Base-by-base conservation (phyloP, 1,139 yeast species). In the Magnusiomyces tetraspermus region DNA sequence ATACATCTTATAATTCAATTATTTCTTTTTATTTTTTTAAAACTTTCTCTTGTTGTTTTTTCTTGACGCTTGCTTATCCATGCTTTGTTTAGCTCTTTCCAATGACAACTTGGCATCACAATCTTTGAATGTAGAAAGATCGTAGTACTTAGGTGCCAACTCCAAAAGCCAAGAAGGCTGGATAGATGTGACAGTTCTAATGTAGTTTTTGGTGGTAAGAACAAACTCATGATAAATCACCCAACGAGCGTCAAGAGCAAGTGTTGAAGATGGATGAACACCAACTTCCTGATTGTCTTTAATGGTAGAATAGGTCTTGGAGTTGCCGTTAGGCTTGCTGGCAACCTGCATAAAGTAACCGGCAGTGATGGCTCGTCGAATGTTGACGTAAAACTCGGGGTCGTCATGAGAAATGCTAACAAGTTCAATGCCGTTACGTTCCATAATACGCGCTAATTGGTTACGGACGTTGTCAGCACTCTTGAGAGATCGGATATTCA, bases 321-420 rank as follows among this genome's bases (percentile, higher is more conserved):
- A 54, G 84, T 78, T 67, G 78, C 83, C 72, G 33, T 50, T 55
- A 19, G 57, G 55, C 58, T 65, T 67, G 50, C 63, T 58, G 46
- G 97, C 98, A 51, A 86, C 96, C 73, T 92, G 98, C 97, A 92
- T 90, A 74, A 92, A 92, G 68, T 89, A 90, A 1, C 98, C 99
- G n/a, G 89, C 80, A 8, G 88, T 78, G 53, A 92, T 72, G 0
- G 98, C 96, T 68, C 85, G 84, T 57, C 95, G 78, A 59, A 92
- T 83, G 62, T 87, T 85, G 59, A 77, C 80, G 68, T 84, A 89
- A 55, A 67, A 69, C 54, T 72, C 72, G 51, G 80, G 80, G 67
- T 80, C 83, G 43, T 83, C 88, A 60, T 72, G 81, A 45, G 86
- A 83, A 1, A 88, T 82, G 49, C 90, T 79, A 55, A 79, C 75